phyloP scores from a whole-genome alignment of 164 flowering plant species.

The Cinnamomum chago region DNA sequence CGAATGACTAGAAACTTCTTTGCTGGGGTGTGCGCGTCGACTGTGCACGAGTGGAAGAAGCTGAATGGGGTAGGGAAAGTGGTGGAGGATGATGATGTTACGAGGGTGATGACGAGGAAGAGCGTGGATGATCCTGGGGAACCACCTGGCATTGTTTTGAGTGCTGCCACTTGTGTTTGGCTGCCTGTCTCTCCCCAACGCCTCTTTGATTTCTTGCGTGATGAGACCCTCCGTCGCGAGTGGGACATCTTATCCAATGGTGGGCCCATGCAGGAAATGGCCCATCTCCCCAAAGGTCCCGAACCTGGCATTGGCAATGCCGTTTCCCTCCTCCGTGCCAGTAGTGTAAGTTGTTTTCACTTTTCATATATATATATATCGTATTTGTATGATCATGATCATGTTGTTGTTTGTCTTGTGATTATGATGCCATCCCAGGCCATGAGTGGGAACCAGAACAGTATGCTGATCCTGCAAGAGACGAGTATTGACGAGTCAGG shows the following conservation, averaged over 20 bases:
- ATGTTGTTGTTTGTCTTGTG: neutral
- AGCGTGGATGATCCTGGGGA: constrained; percentile 95
- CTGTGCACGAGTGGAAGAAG: constrained; percentile 92
- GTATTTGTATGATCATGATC: too few relatives aligned
- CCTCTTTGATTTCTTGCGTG: constrained; percentile 82
- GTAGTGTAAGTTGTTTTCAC: constrained; percentile 38
- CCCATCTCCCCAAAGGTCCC: constrained; percentile 92
- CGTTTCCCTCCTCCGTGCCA: constrained; percentile 88
- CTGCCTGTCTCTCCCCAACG: constrained; percentile 83
- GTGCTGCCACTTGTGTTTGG: constrained; percentile 97
- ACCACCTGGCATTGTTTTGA: constrained; percentile 86
- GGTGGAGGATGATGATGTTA: constrained; percentile 45
- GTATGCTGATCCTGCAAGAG: constrained; percentile 92
- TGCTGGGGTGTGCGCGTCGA: constrained; percentile 87
- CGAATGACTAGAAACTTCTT: constrained; percentile 93
- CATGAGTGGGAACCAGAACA: constrained; percentile 78
- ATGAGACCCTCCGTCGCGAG: constrained; percentile 82
- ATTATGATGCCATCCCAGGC: constrained; percentile 39
- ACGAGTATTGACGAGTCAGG: constrained; percentile 87
- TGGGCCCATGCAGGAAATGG: constrained; percentile 99
- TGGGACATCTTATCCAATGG: constrained; percentile 98
- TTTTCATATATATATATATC: too few relatives aligned
- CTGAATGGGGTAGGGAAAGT: constrained; percentile 53
- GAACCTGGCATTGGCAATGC: constrained; percentile 79
- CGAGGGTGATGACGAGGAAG: constrained; percentile 88